phyloP scores from a whole-genome alignment of 805 yeast genomes.

The Candida stauntonica region DNA sequence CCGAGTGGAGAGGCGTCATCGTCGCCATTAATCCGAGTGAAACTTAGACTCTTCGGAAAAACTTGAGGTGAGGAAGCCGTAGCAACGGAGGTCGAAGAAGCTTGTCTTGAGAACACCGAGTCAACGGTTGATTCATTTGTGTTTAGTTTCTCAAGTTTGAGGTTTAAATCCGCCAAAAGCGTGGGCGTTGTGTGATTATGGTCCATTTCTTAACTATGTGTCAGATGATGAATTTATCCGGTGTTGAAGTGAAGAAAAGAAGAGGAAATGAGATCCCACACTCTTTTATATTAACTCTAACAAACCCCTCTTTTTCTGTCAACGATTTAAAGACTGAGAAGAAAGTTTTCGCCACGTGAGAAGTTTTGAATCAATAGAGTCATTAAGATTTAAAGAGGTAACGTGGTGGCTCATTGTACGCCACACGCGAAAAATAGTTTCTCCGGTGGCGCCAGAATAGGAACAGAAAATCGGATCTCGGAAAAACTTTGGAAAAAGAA shows the following conservation, averaged over 20 bases:
- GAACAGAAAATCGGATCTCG: too few species aligned
- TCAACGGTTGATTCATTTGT: constrained; percentile 22
- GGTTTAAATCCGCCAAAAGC: constrained; percentile 7
- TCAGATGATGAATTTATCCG: not conserved
- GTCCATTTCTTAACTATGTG: constrained; percentile 1
- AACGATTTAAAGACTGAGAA: too few species aligned
- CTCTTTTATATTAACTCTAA: too few species aligned
- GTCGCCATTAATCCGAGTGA: constrained; percentile 19
- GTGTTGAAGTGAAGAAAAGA: not conserved
- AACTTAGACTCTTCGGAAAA: constrained; percentile 16
- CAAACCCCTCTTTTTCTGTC: too few species aligned
- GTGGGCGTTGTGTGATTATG: constrained; percentile 1
- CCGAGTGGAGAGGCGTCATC: not conserved
- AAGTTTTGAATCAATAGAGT: not conserved
- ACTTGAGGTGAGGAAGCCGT: constrained; percentile 13
- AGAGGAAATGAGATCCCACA: too few species aligned
- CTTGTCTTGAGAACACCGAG: constrained; percentile 24
- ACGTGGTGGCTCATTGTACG: too few species aligned
- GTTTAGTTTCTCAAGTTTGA: constrained; percentile 18
- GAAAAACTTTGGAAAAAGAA: too few species aligned
- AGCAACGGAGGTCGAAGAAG: constrained; percentile 23
- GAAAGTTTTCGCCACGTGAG: too few species aligned
- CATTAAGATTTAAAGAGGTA: not conserved
- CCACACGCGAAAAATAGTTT: too few species aligned
- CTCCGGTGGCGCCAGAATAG: too few species aligned